phyloP scores from a whole-genome alignment of 2,329 filamentous ascomycete species.

The Sporothrix protearum region DNA sequence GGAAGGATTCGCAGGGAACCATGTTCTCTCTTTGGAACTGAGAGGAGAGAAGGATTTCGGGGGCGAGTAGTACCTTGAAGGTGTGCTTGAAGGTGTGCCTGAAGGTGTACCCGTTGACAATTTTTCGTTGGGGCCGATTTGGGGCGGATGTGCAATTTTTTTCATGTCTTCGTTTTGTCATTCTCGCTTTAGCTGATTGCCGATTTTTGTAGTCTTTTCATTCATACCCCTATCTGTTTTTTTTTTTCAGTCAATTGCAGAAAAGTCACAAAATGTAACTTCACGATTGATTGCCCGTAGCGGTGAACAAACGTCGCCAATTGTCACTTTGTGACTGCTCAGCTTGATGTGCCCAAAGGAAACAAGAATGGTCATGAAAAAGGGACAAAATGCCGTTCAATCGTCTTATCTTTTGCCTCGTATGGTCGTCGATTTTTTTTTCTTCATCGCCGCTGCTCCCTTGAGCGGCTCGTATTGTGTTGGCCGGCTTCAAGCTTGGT shows the following conservation, averaged over 20 bases:
- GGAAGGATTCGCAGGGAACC: neutral
- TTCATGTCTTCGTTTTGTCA: neutral
- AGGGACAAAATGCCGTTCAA: neutral
- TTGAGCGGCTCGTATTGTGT: neutral
- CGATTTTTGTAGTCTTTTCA: neutral
- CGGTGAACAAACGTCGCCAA: neutral
- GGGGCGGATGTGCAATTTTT: neutral
- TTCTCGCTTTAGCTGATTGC: neutral
- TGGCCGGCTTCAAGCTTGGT: neutral
- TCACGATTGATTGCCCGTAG: neutral
- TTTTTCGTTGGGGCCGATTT: neutral
- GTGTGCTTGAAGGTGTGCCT: too few relatives aligned
- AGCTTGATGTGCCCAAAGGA: neutral
- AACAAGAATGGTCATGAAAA: neutral
- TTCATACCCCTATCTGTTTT: slow-evolving; percentile 4
- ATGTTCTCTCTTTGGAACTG: neutral
- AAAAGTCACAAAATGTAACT: neutral
- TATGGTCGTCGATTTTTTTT: neutral
- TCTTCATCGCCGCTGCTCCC: neutral
- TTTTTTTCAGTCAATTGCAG: neutral
- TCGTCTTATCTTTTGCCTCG: neutral
- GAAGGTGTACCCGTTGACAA: neutral
- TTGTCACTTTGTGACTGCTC: neutral
- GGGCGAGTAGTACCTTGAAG: neutral
- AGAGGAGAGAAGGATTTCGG: neutral